Evolutionary conservation across 192 early-diverging fungal species (phyloP), one percentile per base, ranked within the genome.

Genomic region (Rhizophagus prolifer): DNA sequence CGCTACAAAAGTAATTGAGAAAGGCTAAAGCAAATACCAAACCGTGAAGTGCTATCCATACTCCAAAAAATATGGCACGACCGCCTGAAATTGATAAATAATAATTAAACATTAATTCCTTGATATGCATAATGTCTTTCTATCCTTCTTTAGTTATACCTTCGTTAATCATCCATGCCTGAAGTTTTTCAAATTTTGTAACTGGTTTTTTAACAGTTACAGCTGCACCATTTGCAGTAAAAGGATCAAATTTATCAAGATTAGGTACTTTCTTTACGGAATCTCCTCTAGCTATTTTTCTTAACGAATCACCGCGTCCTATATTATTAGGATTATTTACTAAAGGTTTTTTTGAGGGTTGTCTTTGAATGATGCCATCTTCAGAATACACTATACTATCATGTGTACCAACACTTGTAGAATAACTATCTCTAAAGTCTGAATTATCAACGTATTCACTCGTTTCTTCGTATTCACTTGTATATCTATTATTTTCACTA

Each of bases 1-100:
- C 87, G 34, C 83, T 85, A 81, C 85, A 88, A 16, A 78, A 79
- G 76, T 86, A 90, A 80, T 90, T 89, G 80, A 92, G 83, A 60
- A 89, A 84, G 7, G 86, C 86, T 68, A 92, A 79, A 1, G 82
- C 78, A 70, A 88, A 92, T 19, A 89, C 67, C 26, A 90, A 83
- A 9, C 81, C 74, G 75, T 92, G 89, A 10, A 90, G 79, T 25
- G 89, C n/a, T 38, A 92, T 76, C 90, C 90, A 92, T 4, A 85
- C 31, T 31, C 76, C 76, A 74, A 83, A 85, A 74, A 85, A 85
- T 65, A 85, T 83, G 34, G 19, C 69, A 21, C 82, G 80, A 41
- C 73, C 77, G 1, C 82, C 84, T 85, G 36, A 50, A 26, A 25
- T 72, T 36, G 30, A 72, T 78, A 59, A 34, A 26, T 58, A 67